Evolutionary conservation across 306 rosid genomes (phyloP).

Genomic region (Castanospermum australe): DNA sequence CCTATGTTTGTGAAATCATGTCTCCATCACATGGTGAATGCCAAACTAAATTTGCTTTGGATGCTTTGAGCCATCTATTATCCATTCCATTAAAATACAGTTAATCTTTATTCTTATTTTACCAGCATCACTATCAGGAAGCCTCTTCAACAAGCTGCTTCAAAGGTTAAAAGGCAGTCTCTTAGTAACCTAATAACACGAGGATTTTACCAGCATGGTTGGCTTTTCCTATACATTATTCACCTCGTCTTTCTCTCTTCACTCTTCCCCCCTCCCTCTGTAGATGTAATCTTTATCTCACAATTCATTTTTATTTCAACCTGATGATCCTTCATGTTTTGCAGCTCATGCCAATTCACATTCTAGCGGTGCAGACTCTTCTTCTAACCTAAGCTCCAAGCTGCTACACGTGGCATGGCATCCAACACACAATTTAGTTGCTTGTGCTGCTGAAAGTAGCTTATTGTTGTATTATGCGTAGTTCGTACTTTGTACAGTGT

Average conservation of each 20-base stretch:
- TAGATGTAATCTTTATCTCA: neutral
- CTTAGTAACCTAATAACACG: slow-evolving; percentile 52
- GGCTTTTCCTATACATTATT: neutral
- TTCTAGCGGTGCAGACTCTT: slow-evolving; percentile 18
- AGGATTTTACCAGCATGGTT: slow-evolving; percentile 54
- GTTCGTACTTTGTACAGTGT: slow-evolving; percentile 32
- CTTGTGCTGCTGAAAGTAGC: slow-evolving; percentile 59
- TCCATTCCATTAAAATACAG: neutral
- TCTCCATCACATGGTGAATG: neutral
- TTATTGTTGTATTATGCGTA: slow-evolving; percentile 55
- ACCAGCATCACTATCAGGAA: slow-evolving; percentile 34
- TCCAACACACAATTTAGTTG: slow-evolving; percentile 60
- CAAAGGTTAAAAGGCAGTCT: slow-evolving; percentile 56
- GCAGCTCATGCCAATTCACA: slow-evolving; percentile 48
- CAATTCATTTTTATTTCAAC: neutral
- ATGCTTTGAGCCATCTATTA: neutral
- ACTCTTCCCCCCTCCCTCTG: neutral
- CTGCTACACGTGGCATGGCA: slow-evolving; percentile 65
- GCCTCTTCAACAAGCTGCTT: slow-evolving; percentile 32
- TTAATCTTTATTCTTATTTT: neutral
- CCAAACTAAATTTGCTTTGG: neutral
- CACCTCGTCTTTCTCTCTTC: neutral
- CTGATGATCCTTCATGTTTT: neutral
- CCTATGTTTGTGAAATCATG: neutral
- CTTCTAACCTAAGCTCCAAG: slow-evolving; percentile 41